Conservation (phyloP, 805 yeast genomes). For the Myxozyma monticola region DNA sequence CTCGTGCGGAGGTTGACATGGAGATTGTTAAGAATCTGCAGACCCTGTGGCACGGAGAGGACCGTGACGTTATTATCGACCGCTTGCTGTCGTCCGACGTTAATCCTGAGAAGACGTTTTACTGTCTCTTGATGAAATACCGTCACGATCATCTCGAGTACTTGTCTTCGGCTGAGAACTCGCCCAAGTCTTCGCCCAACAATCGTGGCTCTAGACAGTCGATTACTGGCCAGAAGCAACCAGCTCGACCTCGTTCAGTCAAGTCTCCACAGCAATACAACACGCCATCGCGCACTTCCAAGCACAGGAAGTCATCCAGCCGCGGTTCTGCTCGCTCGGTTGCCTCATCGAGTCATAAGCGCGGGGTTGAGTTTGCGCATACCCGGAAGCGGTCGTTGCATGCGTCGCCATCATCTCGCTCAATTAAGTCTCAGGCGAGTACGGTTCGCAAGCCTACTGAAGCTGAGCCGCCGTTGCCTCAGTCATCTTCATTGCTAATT, state of each 20-base stretch:
- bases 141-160: slow-evolving; percentile 59
- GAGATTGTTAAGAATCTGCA: slow-evolving; percentile 75
- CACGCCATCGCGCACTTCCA: slow-evolving; percentile 17
- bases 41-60: slow-evolving; percentile 79
- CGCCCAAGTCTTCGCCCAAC: slow-evolving; percentile 17
- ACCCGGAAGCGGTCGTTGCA: slow-evolving; percentile 9
- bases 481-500: slow-evolving; percentile 17
- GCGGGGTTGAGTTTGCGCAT: slow-evolving; percentile 26
- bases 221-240: not conserved
- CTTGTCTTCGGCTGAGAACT: slow-evolving; percentile 13
- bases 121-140: slow-evolving; percentile 70
- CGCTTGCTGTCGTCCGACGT: slow-evolving; percentile 56
- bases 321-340: slow-evolving; percentile 14
- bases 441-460: slow-evolving; percentile 1
- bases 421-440: slow-evolving; percentile 12
- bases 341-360: slow-evolving; percentile 19
- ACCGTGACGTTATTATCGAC: slow-evolving; percentile 51
- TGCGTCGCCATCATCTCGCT: slow-evolving; percentile 5
- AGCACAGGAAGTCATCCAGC: slow-evolving; percentile 15
- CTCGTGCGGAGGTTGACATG: slow-evolving; percentile 58
- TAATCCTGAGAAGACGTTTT: slow-evolving; percentile 77
- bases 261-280: not conserved
- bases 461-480: slow-evolving; percentile 18
- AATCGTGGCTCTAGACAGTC: not conserved
- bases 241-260: not conserved